Evolutionary conservation across 2,329 filamentous ascomycete genomes (phyloP), one percentile per base, ranked within the genome.

Genomic region (Diaporthe vaccinii): DNA sequence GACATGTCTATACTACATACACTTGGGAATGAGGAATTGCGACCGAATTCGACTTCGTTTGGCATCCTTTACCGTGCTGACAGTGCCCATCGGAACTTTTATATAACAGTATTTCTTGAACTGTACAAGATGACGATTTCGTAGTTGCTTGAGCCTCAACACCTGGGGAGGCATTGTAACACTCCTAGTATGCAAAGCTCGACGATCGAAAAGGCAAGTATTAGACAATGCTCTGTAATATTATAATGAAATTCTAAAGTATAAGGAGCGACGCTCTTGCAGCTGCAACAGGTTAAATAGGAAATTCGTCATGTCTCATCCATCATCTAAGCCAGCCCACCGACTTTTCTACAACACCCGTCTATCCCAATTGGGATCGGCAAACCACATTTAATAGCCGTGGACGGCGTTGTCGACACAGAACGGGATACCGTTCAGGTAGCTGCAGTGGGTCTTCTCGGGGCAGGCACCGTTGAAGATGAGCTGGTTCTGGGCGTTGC

Each of bases 401-500:
- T 34, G 4, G 46, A 73, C n/a, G 10, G 46, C 20, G 62, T 77
- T 68, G 53, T 72, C 61, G 28, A 77, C 58, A 39, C 76, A 77
- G 76, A 73, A 77, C 3, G 76, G 76, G 41, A 73, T 76, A n/a
- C 57, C 57, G 31, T 61, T 65, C 1, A 76, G 17, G 31, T 68
- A 72, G 25, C 46, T 57, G 25, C 76, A 77, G 76, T 77, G 76
- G 22, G 72, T 71, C 20, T 61, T 68, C 2, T 28, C 34, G 15
- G 75, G 75, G 75, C 76, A 77, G 17, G 5, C n/a, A 14, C 76
- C 76, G 49, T 77, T 77, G 57, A 75, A 58, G 41, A 76, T 49
- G 20, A 74, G 61, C 70, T 77, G 75, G 73, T 76, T 62, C 76
- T 74, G 69, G 7, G 46, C 6, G 58, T 76, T 76, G 75, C 76